Evolutionary conservation across 345 rosid species (phyloP), one percentile per base, ranked within the genome.

Genomic region (Eucalyptus regnans): DNA sequence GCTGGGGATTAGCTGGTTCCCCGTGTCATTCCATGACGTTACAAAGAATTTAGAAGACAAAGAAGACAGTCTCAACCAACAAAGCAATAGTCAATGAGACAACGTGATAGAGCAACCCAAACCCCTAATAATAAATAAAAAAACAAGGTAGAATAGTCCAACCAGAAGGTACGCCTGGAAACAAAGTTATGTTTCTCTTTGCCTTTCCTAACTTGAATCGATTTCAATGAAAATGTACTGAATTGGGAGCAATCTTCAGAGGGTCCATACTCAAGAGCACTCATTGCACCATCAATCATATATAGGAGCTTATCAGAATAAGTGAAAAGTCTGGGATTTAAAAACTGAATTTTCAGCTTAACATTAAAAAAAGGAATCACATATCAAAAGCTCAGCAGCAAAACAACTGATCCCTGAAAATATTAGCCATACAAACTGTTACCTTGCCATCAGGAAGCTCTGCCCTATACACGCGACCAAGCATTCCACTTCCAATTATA

Each of bases 391-490:
- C 43, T 89, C 48, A 22, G 37, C 51, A 86, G 37, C 86, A 79
- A 60, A 83, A 54, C 31, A 87, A 52, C 60, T 85, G 80, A 71
- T 86, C 62, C 86, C 68, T 17, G 68, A 86, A 62, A 87, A 89
- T 22, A 86, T 31, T 49, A 71, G 46, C 58, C n/a, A 88, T 87
- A 44, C 15, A 15, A 87, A 44, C 51, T 48, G 31, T 71, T 94
- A 98, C 99, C 98, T 96, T 98, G 79, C 96, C 96, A 87, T 91
- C 89, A 71, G 99, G 97, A 93, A 96, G 97, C 90, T 95, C 92
- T 87, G 99, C 99, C 90, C 94, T 93, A 87, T 97, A 98, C 89
- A 98, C 99, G 92, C 89, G 95, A 76, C 99, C 99, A 50, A 98
- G 96, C 99, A 96, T 98, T 89, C 99, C 99, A 12, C 93, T 91